Evolutionary conservation across 805 yeast genomes (phyloP).

Genomic region (Nakazawaea wyomingensis): DNA sequence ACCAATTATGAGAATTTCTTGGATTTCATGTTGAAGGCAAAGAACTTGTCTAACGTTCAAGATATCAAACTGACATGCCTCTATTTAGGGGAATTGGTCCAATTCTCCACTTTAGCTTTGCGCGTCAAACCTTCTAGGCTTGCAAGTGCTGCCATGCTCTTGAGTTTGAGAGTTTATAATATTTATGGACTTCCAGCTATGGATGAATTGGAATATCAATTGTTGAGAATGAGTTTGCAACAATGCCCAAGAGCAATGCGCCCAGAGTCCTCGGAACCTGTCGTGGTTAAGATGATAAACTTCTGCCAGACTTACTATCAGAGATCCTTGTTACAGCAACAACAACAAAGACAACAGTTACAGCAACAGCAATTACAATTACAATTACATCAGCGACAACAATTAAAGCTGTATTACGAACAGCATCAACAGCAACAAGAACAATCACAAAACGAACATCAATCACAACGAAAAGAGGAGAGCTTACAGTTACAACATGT

Average conservation of each 20-base stretch:
- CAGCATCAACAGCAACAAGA: background rate
- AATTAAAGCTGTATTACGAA: background rate
- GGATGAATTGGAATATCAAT: constrained; percentile 24
- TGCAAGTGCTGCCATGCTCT: constrained; percentile 45
- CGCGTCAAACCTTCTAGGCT: constrained; percentile 39
- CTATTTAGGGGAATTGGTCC: constrained; percentile 61
- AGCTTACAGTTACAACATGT: background rate
- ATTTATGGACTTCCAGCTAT: constrained; percentile 22
- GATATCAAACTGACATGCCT: constrained; percentile 38
- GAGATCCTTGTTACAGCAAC: background rate
- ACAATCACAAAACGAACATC: background rate
- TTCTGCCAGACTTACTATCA: background rate
- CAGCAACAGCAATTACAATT: background rate
- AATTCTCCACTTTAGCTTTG: constrained; percentile 54
- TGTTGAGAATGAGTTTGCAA: constrained; percentile 16
- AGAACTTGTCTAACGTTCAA: constrained; percentile 17
- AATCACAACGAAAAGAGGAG: background rate
- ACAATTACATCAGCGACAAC: background rate
- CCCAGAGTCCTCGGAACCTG: background rate
- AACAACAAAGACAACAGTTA: background rate
- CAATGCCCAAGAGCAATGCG: constrained; percentile 11
- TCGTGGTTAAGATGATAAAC: background rate
- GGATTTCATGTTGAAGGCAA: constrained; percentile 41
- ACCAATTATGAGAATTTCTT: constrained; percentile 62
- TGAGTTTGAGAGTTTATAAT: constrained; percentile 41